Base-by-base conservation (phyloP, 345 rosid species). In the Hibiscus trionum region DNA sequence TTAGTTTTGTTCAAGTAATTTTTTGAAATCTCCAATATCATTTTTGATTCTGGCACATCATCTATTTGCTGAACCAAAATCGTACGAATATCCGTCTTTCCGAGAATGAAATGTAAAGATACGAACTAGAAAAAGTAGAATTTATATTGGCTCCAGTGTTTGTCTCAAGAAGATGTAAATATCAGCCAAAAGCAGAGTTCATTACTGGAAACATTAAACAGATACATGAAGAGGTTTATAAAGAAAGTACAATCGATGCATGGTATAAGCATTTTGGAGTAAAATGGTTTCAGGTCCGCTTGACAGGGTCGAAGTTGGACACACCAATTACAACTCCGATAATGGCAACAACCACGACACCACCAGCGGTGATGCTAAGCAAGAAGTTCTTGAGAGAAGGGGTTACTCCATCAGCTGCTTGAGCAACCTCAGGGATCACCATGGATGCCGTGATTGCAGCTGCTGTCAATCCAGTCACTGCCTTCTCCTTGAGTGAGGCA, bases 341-440 rank as follows among this genome's bases (percentile, higher is more conserved):
- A 65, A 93, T 37, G 61, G 64, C 91, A 7, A 5, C 68, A 42
- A 85, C 84, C 64, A 93, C 91, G 9, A 84, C 80, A 5, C 95
- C 96, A 47, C 98, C 97, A 1, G 98, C 90, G 3, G 59, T 85
- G 63, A 93, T 87, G 80, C 98, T 93, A 66, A 89, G 91, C 92
- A 93, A 84, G 88, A 91, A 93, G 85, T 91, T 93, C 82, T 91
- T 88, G 78, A 91, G 96, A 21, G 98, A 93, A 24, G 96, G 97
- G 61, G 92, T 80, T 69, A 88, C 5, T 3, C 83, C 88, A 5
- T 77, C 93, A 2, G 95, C 96, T 0, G 97, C 97, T 76, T 88
- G 90, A 12, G 96, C 98, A 7, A 87, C 85, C 50, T 89, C 88
- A 0, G 97, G 95, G 68, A 90, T 77, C 64, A 88, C 77, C 93